These are phyloP conservation scores for Carex scoparia DNA, from an alignment of 176 grass and related monocot species.

Conservation along the genomic window DNA sequence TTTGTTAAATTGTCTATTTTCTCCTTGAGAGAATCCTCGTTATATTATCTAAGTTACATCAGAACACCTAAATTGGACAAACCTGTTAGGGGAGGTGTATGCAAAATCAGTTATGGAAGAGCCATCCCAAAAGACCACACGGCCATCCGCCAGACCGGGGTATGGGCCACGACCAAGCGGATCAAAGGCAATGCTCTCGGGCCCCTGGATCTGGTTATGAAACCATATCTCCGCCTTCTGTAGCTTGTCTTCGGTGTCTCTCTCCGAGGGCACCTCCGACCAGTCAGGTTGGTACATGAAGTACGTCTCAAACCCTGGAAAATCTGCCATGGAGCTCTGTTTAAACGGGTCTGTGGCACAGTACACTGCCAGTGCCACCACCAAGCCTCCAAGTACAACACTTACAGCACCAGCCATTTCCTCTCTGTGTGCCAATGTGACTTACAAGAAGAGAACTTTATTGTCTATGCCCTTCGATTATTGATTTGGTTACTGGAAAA, in stretches of 20 bases:
- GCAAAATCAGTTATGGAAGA: conserved; percentile 55
- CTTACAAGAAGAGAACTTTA: neutral
- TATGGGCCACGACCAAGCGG: conserved; percentile 67
- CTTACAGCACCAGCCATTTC: conserved; percentile 29
- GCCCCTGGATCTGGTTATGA: conserved; percentile 65
- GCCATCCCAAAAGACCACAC: conserved; percentile 74
- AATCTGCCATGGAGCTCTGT: conserved; percentile 61
- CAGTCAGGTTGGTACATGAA: conserved; percentile 37
- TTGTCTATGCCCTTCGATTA: neutral
- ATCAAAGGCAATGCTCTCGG: conserved; percentile 91
- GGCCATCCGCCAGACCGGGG: conserved; percentile 83
- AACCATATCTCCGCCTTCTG: conserved; percentile 59
- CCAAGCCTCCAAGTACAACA: conserved; percentile 20
- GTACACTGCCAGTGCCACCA: conserved; percentile 42
- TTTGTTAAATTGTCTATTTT: neutral
- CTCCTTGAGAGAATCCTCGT: neutral
- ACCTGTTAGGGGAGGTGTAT: conserved; percentile 69
- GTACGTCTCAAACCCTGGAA: conserved; percentile 71
- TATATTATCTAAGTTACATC: neutral
- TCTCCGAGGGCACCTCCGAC: conserved; percentile 41
- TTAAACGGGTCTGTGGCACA: conserved; percentile 77
- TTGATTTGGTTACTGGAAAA: neutral
- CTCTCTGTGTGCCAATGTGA: neutral
- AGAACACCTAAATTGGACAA: neutral
- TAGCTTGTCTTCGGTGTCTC: conserved; percentile 47